Evolutionary conservation across 202 grass and related monocot genomes (phyloP).

Genomic region (Cymbopogon flexuosus): DNA sequence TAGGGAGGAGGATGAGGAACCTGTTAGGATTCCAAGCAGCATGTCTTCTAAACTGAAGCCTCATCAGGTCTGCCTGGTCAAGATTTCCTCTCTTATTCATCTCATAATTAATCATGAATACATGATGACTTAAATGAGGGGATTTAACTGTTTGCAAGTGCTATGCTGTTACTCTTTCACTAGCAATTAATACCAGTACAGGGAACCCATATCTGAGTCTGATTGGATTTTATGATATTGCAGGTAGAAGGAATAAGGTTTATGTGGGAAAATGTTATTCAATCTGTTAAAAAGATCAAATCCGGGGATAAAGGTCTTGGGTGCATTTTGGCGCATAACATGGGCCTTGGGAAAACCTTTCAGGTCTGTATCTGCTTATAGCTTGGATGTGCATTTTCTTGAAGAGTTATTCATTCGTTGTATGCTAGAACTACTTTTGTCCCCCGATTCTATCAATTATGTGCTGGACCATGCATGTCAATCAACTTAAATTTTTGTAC

Average conservation of each 20-base stretch:
- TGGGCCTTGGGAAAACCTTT: constrained; percentile 99
- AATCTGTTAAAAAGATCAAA: constrained; percentile 86
- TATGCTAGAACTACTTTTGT: background rate
- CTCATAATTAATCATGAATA: constrained; percentile 13
- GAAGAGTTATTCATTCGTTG: background rate
- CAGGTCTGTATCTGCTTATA: constrained; percentile 52
- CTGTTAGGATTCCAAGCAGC: constrained; percentile 82
- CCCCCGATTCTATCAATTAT: background rate
- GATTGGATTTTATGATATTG: constrained; percentile 35
- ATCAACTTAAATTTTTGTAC: background rate
- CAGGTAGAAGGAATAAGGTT: constrained; percentile 90
- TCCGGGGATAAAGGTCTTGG: constrained; percentile 91
- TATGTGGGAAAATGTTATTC: constrained; percentile 98
- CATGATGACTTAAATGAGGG: background rate
- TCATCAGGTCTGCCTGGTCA: constrained; percentile 58
- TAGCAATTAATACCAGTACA: background rate
- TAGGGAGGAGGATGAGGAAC: constrained; percentile 74
- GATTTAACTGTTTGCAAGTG: constrained; percentile 1
- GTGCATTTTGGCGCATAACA: constrained; percentile 97
- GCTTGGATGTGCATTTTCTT: constrained; percentile 27
- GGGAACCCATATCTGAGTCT: background rate
- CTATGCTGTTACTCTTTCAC: background rate
- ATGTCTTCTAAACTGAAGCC: constrained; percentile 85
- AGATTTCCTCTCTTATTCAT: background rate
- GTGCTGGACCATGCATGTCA: background rate